A percentile compares a stretch with the other conserved stretches of the same genome.
Conservation (phyloP, 2,329 filamentous ascomycete species). For the Chaetomium globosum region DNA sequence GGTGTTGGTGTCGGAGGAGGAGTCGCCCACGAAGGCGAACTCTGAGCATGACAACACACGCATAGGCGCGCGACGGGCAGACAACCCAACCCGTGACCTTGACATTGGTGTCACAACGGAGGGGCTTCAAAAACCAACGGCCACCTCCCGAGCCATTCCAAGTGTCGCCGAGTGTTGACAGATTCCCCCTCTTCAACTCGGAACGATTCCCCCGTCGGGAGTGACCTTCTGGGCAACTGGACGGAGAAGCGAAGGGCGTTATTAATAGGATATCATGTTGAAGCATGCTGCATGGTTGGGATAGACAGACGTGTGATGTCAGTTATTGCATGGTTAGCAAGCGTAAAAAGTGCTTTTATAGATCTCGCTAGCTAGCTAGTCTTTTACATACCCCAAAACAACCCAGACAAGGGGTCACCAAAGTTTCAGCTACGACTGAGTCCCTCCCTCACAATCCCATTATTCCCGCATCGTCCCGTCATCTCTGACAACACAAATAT, state of each 20-base stretch:
- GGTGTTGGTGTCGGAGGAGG: slow-evolving; percentile 71
- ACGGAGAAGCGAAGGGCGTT: background rate
- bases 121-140: background rate
- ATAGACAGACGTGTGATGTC: background rate
- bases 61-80: too few relatives aligned
- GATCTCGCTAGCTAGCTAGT: background rate
- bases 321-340: background rate
- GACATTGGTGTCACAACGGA: background rate
- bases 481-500: background rate
- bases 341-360: background rate
- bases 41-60: slow-evolving; percentile 35
- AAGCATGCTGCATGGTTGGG: slow-evolving; percentile 2
- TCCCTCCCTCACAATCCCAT: background rate
- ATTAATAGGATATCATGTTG: slow-evolving; percentile 1
- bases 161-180: background rate
- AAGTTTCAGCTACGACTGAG: background rate
- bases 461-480: background rate
- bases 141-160: background rate
- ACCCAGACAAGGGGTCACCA: background rate
- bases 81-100: background rate
- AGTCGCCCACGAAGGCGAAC: slow-evolving; percentile 37
- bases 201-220: background rate
- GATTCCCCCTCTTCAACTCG: background rate
- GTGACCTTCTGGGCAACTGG: background rate
- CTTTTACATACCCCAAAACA: background rate